Percentiles rank a stretch among this genome's conserved stretches.
Evolutionary conservation across 352 stramenopile species (phyloP).

Genomic region (Blastocystis sp.): DNA sequence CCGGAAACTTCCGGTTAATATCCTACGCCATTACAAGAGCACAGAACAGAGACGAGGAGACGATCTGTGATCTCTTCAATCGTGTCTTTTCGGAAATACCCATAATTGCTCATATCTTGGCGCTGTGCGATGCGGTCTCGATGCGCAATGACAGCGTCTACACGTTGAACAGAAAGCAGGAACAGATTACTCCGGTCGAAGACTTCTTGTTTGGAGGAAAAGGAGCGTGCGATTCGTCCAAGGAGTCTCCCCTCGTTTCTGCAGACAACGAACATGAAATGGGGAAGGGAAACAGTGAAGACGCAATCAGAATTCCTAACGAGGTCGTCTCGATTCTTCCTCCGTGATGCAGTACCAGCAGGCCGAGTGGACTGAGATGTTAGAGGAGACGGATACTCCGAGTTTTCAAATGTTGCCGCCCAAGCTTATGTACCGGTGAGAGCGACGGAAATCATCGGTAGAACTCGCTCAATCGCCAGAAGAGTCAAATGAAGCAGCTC

Average conservation of each 20-base stretch:
- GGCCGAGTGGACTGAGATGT: too few relatives aligned
- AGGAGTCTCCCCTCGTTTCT: neutral
- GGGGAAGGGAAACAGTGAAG: neutral
- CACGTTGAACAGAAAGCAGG: neutral
- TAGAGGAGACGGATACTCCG: too few relatives aligned
- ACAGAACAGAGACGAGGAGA: neutral
- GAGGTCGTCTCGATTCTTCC: too few relatives aligned
- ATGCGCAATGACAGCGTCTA: conserved; percentile 23
- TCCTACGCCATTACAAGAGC: neutral
- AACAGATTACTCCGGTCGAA: conserved; percentile 32
- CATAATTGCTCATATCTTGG: conserved; percentile 30
- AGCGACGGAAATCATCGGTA: too few relatives aligned
- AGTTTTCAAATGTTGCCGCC: too few relatives aligned
- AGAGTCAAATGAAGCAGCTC: neutral
- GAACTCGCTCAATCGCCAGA: neutral
- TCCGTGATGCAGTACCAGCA: too few relatives aligned
- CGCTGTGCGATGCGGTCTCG: conserved; percentile 19
- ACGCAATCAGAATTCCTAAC: neutral
- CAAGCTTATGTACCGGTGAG: conserved; percentile 32
- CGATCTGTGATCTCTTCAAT: conserved; percentile 39
- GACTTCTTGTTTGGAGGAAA: conserved; percentile 18
- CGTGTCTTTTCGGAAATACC: conserved; percentile 39
- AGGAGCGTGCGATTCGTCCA: neutral
- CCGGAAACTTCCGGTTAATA: conserved; percentile 49
- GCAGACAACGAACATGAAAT: neutral